Evolutionary conservation across 345 rosid genomes (phyloP).

Genomic region (Brassica incana): DNA sequence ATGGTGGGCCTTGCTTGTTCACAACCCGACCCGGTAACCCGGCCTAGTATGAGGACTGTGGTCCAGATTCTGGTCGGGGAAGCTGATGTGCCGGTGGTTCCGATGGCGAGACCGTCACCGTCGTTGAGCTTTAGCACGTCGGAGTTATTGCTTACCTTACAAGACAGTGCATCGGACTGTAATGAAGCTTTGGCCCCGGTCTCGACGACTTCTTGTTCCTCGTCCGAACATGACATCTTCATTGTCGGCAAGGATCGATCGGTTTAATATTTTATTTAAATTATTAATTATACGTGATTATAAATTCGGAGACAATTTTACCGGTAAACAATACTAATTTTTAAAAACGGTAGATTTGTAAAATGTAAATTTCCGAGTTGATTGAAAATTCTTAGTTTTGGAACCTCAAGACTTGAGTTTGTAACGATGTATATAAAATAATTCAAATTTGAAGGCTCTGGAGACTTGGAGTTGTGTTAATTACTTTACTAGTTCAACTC

Average conservation of each 20-base stretch:
- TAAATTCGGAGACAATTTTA: conserved; percentile 24
- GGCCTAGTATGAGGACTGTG: conserved; percentile 85
- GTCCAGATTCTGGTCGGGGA: conserved; percentile 93
- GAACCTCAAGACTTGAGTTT: conserved; percentile 1
- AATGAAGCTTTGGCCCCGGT: conserved; percentile 51
- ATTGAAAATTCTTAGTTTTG: conserved; percentile 4
- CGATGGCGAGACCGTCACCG: conserved; percentile 74
- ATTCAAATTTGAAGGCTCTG: background rate
- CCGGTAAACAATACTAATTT: conserved; percentile 1
- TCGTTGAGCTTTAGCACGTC: conserved; percentile 85
- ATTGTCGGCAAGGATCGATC: conserved; percentile 42
- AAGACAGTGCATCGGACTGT: conserved; percentile 88
- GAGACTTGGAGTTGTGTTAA: background rate
- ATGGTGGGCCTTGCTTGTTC: conserved; percentile 91
- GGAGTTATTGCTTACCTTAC: conserved; percentile 69
- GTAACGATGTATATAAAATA: conserved; percentile 16
- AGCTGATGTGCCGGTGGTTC: conserved; percentile 79
- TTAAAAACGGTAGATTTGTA: background rate
- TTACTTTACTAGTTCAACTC: conserved; percentile 1
- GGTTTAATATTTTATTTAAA: conserved; percentile 22
- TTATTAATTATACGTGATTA: conserved; percentile 2
- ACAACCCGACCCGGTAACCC: conserved; percentile 77
- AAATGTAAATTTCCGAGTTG: background rate
- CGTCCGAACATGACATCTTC: conserved; percentile 55
- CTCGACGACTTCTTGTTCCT: conserved; percentile 57